These are phyloP conservation scores for Zostera marina DNA, from an alignment of 116 monocot species.

Conservation along the genomic window DNA sequence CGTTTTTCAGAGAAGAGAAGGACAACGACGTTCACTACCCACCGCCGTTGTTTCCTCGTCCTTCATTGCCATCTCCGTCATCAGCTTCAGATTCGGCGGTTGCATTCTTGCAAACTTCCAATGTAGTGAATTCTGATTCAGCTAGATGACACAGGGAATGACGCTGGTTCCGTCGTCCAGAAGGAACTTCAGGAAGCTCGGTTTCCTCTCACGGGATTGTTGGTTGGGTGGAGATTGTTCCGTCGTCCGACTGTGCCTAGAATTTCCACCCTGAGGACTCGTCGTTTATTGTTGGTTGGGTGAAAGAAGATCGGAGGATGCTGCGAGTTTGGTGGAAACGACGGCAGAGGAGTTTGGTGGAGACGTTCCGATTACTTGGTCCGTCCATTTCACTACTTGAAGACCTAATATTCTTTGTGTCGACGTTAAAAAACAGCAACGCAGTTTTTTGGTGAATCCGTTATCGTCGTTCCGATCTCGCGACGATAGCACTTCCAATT, in stretches of 20 bases:
- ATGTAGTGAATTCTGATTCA: constrained; percentile 29
- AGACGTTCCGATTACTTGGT: constrained; percentile 6
- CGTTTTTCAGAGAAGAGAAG: too few relatives aligned
- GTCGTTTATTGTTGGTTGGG: constrained; percentile 2
- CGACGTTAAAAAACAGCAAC: too few relatives aligned
- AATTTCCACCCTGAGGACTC: constrained; percentile 28
- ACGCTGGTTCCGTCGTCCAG: constrained; percentile 82
- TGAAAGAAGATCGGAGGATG: constrained; percentile 11
- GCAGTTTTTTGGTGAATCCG: too few relatives aligned
- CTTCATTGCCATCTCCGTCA: constrained; percentile 12
- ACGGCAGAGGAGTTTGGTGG: constrained; percentile 55
- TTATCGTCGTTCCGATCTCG: too few relatives aligned
- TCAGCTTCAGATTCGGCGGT: constrained; percentile 8
- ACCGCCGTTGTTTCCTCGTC: constrained; percentile 28
- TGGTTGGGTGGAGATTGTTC: too few relatives aligned
- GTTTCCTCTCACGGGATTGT: constrained; percentile 18
- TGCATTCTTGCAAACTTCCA: not conserved
- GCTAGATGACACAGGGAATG: constrained; percentile 79
- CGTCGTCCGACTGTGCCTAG: constrained; percentile 69
- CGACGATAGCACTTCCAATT: too few relatives aligned
- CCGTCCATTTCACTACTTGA: constrained; percentile 32
- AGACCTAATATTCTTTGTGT: too few relatives aligned
- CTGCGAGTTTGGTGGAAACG: constrained; percentile 20
- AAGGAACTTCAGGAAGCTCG: constrained; percentile 44
- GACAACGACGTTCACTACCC: too few relatives aligned